These are phyloP conservation scores for Pinus taeda DNA, from an alignment of 75 land plant species.

Conservation along the genomic window DNA sequence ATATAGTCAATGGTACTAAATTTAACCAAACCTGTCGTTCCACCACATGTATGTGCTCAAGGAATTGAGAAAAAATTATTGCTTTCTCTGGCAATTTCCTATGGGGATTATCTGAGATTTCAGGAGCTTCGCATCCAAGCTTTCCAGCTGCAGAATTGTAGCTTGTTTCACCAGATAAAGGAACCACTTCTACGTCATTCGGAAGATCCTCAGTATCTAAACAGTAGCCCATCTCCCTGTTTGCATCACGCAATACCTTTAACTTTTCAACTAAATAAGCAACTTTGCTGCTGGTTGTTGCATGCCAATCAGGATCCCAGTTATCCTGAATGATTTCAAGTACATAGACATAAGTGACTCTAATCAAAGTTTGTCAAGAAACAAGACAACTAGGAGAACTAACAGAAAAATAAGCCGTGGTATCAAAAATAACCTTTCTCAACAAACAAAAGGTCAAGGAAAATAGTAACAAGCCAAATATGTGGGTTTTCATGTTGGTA, in stretches of 20 bases:
- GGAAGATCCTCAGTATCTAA: conserved; percentile 6
- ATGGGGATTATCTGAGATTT: background rate
- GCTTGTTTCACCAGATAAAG: background rate
- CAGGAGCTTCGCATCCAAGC: conserved; percentile 2
- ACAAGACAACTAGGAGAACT: background rate
- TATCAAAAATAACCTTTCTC: background rate
- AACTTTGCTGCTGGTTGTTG: conserved; percentile 97
- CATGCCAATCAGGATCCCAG: conserved; percentile 99
- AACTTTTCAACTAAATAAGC: conserved; percentile 69
- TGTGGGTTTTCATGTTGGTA: background rate
- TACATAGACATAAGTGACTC: background rate
- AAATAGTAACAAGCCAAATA: too few relatives aligned
- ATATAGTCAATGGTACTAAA: conserved; percentile 2
- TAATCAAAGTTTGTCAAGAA: background rate
- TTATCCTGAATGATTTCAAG: conserved; percentile 50
- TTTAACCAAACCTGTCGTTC: conserved; percentile 73
- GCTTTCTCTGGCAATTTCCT: conserved; percentile 57
- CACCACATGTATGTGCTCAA: conserved; percentile 95
- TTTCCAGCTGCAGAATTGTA: background rate
- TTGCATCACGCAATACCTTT: conserved; percentile 47
- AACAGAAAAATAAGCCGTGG: background rate
- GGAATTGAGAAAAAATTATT: conserved; percentile 95
- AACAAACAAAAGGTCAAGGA: too few relatives aligned
- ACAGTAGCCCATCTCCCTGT: conserved; percentile 15
- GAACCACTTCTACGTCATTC: background rate